Conservation (phyloP, 2,329 filamentous ascomycete species). For the Aspergillus versicolor region DNA sequence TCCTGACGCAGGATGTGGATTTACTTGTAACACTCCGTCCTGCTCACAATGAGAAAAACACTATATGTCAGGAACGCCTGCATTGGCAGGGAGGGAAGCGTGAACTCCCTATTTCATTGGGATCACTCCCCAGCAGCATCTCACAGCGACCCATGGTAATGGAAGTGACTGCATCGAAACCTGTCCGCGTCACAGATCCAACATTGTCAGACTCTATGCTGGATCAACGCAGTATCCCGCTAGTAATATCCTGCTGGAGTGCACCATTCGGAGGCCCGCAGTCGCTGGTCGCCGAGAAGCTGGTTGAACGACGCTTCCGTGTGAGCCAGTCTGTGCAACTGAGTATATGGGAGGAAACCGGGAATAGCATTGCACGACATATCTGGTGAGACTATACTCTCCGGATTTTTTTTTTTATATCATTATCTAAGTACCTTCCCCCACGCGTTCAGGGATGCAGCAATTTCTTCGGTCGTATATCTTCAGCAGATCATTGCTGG, state of each 20-base stretch:
- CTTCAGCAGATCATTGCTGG: constrained; percentile 46
- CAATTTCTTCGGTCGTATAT: constrained; percentile 56
- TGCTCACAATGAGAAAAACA: constrained; percentile 15
- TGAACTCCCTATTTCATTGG: constrained; percentile 32
- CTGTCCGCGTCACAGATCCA: neutral
- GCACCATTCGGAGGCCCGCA: constrained; percentile 41
- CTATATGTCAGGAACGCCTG: constrained; percentile 23
- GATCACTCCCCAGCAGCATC: constrained; percentile 28
- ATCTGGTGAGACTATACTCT: constrained; percentile 55
- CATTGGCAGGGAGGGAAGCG: constrained; percentile 37
- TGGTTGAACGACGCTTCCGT: constrained; percentile 57
- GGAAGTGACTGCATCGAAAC: constrained; percentile 21
- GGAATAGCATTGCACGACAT: constrained; percentile 70
- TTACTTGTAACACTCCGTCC: constrained; percentile 27
- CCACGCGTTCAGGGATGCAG: constrained; percentile 52
- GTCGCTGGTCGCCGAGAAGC: constrained; percentile 47
- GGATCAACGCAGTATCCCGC: constrained; percentile 30
- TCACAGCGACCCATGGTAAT: constrained; percentile 29
- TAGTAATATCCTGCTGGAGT: constrained; percentile 60
- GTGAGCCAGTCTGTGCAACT: constrained; percentile 43
- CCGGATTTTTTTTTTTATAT: neutral
- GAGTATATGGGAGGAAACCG: constrained; percentile 66
- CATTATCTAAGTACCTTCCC: constrained; percentile 10
- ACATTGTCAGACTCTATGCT: constrained; percentile 23
- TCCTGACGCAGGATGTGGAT: constrained; percentile 49